Percentiles rank a stretch among this genome's conserved stretches.
Evolutionary conservation across 768 basidiomycete species (phyloP).

Genomic region (Chalciporus piperatus): DNA sequence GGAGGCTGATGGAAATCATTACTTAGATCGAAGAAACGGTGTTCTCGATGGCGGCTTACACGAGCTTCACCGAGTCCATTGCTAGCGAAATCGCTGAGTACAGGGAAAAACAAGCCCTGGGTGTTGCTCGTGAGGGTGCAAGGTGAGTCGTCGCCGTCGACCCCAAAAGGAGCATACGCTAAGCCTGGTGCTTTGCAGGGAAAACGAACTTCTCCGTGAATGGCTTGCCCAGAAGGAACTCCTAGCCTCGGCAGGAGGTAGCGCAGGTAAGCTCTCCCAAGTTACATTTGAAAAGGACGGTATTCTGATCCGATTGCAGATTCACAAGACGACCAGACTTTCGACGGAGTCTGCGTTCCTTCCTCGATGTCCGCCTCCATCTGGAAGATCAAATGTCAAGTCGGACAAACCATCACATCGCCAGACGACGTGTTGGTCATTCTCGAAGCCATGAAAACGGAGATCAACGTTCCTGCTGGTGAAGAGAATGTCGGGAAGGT

Average conservation of each 20-base stretch:
- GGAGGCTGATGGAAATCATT: slow-evolving; percentile 6
- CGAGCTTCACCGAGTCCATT: slow-evolving; percentile 39
- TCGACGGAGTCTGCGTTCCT: slow-evolving; percentile 11
- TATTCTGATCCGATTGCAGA: background rate
- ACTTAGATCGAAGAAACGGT: slow-evolving; percentile 46
- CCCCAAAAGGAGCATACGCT: background rate
- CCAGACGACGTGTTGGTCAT: slow-evolving; percentile 45
- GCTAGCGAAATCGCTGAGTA: slow-evolving; percentile 42
- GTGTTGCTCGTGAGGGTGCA: slow-evolving; percentile 37
- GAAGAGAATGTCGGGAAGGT: slow-evolving; percentile 44
- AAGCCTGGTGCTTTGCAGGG: slow-evolving; percentile 30
- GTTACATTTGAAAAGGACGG: background rate
- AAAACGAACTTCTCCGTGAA: slow-evolving; percentile 39
- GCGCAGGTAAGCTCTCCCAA: slow-evolving; percentile 4
- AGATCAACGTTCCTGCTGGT: slow-evolving; percentile 48
- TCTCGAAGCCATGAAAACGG: slow-evolving; percentile 68
- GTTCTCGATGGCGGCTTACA: slow-evolving; percentile 55
- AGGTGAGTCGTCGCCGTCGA: slow-evolving; percentile 29
- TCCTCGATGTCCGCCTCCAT: slow-evolving; percentile 45
- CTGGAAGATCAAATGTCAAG: slow-evolving; percentile 47
- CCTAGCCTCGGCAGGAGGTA: background rate
- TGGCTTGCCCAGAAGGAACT: slow-evolving; percentile 38
- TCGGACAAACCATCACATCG: slow-evolving; percentile 42
- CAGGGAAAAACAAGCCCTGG: slow-evolving; percentile 37
- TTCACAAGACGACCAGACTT: slow-evolving; percentile 2